Evolutionary conservation across 1,139 yeast species (phyloP), one percentile per base, ranked within the genome.

Genomic region (Meyerozyma sp.): DNA sequence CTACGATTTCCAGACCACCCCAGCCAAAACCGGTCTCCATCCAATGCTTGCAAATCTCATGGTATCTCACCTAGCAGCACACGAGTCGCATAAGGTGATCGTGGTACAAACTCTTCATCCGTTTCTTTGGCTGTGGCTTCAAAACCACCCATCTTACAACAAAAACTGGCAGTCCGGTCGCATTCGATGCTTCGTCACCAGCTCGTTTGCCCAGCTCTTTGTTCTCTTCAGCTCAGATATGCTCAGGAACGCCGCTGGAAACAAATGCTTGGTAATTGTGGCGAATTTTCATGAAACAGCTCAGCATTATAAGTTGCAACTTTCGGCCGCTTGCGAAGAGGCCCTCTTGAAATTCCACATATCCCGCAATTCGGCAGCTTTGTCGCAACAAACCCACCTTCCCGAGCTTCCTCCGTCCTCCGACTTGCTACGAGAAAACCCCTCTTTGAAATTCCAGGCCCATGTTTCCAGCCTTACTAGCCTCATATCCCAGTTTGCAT

Each of bases 1-100:
- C 6, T 62, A 61, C 47, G 76, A 72, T 48, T 56, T 71, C 44
- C 76, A 71, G 53, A 51, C 68, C 1, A 63, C 68, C 5, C 75
- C 77, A 0, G 61, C 63, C 8, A 58, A 63, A 46, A 44, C 49
- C 14, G 64, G 62, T 1, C 49, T 58, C 45, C 52, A 58, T 42
- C 49, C 55, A 6, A 53, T 68, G 20, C 45, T 59, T 8, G 50
- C 55, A 6, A 53, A 60, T 6, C 43, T 68, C 9, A 53, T 71
- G 4, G 51, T 55, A 4, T 60, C 66, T 11, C 75, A 72, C 47
- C 53, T 72, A 36, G 23, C 40, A 4, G 41, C 46, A 25, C 42
- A 45, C 23, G 42, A 34, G 18, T 41, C 46, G 27, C 46, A 48
- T 36, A 43, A 40, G 7, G 68, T 66, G 16, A 51, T 68, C 11